These are phyloP conservation scores for Gastrolobium bilobum DNA, from an alignment of 306 rosid species.

Conservation along the genomic window DNA sequence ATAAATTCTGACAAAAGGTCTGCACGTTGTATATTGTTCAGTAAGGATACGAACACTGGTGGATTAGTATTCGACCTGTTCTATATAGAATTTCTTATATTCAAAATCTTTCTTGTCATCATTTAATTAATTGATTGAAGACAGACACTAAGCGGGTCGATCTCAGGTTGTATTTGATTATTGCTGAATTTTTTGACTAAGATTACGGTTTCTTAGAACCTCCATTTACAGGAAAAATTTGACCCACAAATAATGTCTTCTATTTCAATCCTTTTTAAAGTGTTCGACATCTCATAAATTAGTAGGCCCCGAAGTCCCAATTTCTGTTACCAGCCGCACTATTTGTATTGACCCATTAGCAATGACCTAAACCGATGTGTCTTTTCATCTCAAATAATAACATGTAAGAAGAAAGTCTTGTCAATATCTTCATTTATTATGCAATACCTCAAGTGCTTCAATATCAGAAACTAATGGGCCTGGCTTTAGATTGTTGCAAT, in stretches of 20 bases:
- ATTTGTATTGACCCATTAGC: conserved; percentile 54
- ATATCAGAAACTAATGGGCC: conserved; percentile 52
- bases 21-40: not conserved
- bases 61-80: not conserved
- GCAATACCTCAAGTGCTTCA: conserved; percentile 44
- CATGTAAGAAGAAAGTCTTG: conserved; percentile 61
- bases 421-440: conserved; percentile 65
- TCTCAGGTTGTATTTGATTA: conserved; percentile 22
- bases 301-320: conserved; percentile 65
- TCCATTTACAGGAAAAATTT: conserved; percentile 50
- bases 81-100: not conserved
- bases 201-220: conserved; percentile 39
- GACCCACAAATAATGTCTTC: conserved; percentile 59
- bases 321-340: conserved; percentile 57
- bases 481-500: conserved; percentile 29
- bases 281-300: conserved; percentile 54
- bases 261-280: conserved; percentile 51
- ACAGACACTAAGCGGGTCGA: conserved; percentile 7
- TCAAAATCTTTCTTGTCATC: not conserved
- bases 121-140: conserved; percentile 27
- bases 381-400: conserved; percentile 63
- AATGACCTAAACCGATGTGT: conserved; percentile 62
- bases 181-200: conserved; percentile 2
- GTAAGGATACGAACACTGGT: conserved; percentile 18
- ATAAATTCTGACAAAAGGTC: not conserved